These are phyloP conservation scores for Rhynchospora pubera DNA, from an alignment of 176 grass and related monocot genomes.

Conservation along the genomic window DNA sequence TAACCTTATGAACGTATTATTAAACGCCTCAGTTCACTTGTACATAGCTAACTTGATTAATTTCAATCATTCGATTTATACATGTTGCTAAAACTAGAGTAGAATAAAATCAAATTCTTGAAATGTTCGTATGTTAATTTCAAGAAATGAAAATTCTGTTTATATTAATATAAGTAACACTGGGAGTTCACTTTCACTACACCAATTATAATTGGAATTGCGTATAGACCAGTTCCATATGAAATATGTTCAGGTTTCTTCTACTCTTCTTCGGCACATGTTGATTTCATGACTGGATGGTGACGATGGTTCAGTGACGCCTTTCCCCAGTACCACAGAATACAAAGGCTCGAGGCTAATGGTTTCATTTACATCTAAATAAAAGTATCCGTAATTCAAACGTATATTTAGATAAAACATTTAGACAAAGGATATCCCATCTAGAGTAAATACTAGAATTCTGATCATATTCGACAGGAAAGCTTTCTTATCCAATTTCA, in stretches of 20 bases:
- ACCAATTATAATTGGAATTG: neutral
- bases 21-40: no score
- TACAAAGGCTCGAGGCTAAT: neutral
- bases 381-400: neutral
- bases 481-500: neutral
- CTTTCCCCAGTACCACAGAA: neutral
- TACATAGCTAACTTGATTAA: neutral
- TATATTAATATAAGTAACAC: neutral
- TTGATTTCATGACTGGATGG: neutral
- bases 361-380: neutral
- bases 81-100: neutral
- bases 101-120: neutral
- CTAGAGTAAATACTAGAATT: neutral
- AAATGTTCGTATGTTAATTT: neutral
- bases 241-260: neutral
- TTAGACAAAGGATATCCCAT: neutral
- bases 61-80: neutral
- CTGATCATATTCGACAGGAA: neutral
- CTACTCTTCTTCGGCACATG: neutral
- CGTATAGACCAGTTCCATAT: constrained; percentile 2
- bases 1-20: no score
- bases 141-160: neutral
- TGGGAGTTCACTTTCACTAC: neutral
- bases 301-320: neutral
- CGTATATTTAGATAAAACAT: neutral